phyloP scores from a whole-genome alignment of 371 early-diverging fungal species.

The Lichtheimia ornata region DNA sequence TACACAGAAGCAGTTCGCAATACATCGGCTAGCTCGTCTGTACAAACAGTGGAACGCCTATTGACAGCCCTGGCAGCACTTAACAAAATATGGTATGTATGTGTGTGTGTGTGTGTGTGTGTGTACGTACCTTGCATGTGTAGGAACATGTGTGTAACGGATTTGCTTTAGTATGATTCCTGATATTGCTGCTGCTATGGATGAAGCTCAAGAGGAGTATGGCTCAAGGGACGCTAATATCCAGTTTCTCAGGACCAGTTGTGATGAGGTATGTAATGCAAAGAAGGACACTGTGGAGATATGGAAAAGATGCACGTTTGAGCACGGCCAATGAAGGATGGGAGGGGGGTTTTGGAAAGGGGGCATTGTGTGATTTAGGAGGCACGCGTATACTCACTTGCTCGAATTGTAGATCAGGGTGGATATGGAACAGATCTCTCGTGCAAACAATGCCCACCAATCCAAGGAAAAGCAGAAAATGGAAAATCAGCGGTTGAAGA shows the following conservation, averaged over 20 bases:
- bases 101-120: no score
- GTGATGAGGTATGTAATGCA: slow-evolving; percentile 2
- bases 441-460: neutral
- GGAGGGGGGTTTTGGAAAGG: no score
- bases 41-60: neutral
- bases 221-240: neutral
- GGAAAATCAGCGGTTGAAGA: neutral
- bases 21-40: neutral
- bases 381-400: neutral
- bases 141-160: neutral
- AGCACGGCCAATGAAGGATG: no score
- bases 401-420: neutral
- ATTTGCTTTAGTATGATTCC: neutral
- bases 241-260: neutral
- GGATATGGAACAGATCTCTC: neutral
- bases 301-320: no score
- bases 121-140: neutral
- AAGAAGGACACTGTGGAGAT: neutral
- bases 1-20: neutral
- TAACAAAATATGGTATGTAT: neutral
- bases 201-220: slow-evolving; percentile 1
- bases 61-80: neutral
- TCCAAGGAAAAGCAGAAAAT: neutral
- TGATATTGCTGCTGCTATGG: neutral
- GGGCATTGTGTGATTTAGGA: neutral